A percentile compares a stretch with the other conserved stretches of the same genome.
phyloP scores from a whole-genome alignment of 768 basidiomycete genomes.

The Rhodosporidiobolus sp. region DNA sequence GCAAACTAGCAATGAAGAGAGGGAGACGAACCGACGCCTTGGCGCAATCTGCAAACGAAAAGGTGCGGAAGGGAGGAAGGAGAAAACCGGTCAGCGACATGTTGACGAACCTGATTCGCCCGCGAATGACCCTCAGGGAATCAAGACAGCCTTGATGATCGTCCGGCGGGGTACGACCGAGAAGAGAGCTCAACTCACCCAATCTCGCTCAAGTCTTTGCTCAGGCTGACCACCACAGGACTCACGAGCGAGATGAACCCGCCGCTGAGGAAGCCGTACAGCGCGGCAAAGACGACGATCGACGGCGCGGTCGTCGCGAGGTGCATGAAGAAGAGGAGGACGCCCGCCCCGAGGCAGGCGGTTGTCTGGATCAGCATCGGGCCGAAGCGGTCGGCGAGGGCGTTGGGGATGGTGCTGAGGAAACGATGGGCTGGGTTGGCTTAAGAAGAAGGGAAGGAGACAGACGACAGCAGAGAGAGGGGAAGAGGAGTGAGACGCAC shows the following conservation, averaged over 20 bases:
- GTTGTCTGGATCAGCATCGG: conserved; percentile 14
- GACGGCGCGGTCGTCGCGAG: background rate
- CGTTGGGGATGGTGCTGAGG: conserved; percentile 56
- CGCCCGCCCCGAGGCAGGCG: conserved; percentile 37
- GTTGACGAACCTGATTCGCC: too few species aligned
- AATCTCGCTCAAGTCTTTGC: conserved; percentile 16
- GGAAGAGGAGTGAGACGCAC: background rate
- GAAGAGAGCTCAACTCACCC: background rate
- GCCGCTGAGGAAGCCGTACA: conserved; percentile 46
- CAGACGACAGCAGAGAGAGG: background rate
- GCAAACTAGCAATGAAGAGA: background rate
- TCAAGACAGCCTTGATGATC: too few species aligned
- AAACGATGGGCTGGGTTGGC: background rate
- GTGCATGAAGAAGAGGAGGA: conserved; percentile 42
- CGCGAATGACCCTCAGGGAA: background rate
- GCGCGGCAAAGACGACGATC: background rate
- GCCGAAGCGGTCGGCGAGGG: conserved; percentile 32
- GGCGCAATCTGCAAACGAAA: background rate
- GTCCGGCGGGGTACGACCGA: too few species aligned
- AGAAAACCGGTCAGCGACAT: too few species aligned
- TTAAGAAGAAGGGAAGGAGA: too few species aligned
- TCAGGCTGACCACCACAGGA: conserved; percentile 15
- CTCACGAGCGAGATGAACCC: conserved; percentile 45
- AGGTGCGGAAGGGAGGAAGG: background rate
- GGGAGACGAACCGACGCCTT: conserved; percentile 16